Percentiles rank a stretch among this genome's conserved stretches.
phyloP scores from a whole-genome alignment of 495 filamentous ascomycete species.

The Thermochaetoides thermophila region DNA sequence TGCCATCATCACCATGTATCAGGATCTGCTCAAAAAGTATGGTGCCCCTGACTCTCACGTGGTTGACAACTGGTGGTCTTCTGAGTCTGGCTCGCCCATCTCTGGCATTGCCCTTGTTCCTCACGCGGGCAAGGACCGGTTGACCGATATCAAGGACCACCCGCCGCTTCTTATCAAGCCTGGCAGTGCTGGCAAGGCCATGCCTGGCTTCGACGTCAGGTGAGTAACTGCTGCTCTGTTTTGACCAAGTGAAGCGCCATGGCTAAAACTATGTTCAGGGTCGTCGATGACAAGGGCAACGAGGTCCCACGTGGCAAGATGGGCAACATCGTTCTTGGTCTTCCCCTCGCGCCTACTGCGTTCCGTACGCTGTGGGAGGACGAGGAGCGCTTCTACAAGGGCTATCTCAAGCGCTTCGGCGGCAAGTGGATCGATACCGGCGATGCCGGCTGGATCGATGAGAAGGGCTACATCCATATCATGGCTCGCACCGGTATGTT shows the following conservation, averaged over 20 bases:
- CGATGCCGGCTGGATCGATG: conserved; percentile 74
- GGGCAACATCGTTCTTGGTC: conserved; percentile 80
- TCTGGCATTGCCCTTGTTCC: conserved; percentile 60
- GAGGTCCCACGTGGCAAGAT: conserved; percentile 53
- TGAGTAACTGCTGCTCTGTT: neutral
- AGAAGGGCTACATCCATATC: conserved; percentile 69
- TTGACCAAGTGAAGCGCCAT: neutral
- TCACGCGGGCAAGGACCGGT: conserved; percentile 29
- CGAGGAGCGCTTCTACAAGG: conserved; percentile 64
- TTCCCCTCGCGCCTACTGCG: conserved; percentile 72
- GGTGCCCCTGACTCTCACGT: conserved; percentile 50
- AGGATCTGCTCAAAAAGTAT: conserved; percentile 49
- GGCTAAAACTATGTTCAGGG: conserved; percentile 15
- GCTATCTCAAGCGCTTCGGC: conserved; percentile 66
- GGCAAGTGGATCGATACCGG: conserved; percentile 81
- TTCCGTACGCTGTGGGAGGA: conserved; percentile 77
- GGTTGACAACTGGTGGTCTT: conserved; percentile 95
- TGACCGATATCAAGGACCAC: conserved; percentile 12
- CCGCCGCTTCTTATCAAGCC: conserved; percentile 45
- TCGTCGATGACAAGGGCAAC: conserved; percentile 66
- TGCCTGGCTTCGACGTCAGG: conserved; percentile 76
- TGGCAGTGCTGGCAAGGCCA: conserved; percentile 74
- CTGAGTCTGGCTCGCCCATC: conserved; percentile 81
- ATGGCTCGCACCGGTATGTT: conserved; percentile 51
- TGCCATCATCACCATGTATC: conserved; percentile 66